Evolutionary conservation across 176 grass and related monocot species (phyloP).

Genomic region (Elaeis guineensis): DNA sequence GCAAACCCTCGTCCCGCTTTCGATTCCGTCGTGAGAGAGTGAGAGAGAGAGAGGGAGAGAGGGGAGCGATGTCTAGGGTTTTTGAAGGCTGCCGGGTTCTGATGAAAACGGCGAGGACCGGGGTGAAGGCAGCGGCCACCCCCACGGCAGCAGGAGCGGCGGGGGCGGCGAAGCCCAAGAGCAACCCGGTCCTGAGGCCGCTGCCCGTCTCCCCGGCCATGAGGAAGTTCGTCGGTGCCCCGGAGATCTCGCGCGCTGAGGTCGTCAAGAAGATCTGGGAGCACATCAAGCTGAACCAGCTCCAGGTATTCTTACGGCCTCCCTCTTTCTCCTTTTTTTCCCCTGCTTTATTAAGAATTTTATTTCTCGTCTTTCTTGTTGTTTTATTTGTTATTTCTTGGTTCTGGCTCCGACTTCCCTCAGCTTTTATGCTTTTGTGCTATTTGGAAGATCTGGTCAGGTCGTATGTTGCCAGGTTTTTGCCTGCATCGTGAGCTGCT

Average conservation of each 20-base stretch:
- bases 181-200: slow-evolving; percentile 25
- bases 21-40: not conserved
- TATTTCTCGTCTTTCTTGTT: not conserved
- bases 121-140: slow-evolving; percentile 12
- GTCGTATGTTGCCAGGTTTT: too few relatives aligned
- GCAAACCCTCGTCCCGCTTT: too few relatives aligned
- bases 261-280: slow-evolving; percentile 68
- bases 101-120: slow-evolving; percentile 28
- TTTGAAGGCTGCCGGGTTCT: slow-evolving; percentile 48
- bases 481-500: too few relatives aligned
- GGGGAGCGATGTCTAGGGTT: slow-evolving; percentile 39
- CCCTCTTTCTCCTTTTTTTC: not conserved
- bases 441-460: too few relatives aligned
- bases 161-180: not conserved
- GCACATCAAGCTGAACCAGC: slow-evolving; percentile 63
- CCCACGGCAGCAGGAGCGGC: too few relatives aligned
- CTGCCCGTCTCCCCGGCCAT: slow-evolving; percentile 41
- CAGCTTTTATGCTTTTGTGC: too few relatives aligned
- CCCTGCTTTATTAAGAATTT: not conserved
- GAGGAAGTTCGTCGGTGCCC: slow-evolving; percentile 42
- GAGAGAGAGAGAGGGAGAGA: too few relatives aligned
- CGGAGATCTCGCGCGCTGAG: slow-evolving; percentile 48
- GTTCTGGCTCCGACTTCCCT: too few relatives aligned
- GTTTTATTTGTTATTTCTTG: not conserved
- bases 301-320: slow-evolving; percentile 47